Evolutionary conservation across 2,329 filamentous ascomycete genomes (phyloP).

Genomic region (Coccinonectria pachysandricola): DNA sequence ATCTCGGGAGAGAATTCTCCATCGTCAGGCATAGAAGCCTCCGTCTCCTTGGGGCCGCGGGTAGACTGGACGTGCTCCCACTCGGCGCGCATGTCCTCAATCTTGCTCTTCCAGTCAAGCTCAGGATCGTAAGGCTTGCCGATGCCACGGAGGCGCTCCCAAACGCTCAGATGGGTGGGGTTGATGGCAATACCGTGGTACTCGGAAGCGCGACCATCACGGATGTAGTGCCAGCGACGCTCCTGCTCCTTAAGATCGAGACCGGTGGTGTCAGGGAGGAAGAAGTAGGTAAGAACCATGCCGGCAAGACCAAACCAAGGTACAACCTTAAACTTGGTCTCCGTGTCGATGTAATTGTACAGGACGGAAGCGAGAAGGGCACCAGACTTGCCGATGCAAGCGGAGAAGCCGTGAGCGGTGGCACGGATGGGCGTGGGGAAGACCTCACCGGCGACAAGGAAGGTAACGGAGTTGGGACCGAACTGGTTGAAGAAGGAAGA

Average conservation of each 20-base stretch:
- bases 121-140: conserved; percentile 77
- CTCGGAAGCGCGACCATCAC: conserved; percentile 62
- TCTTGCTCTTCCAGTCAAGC: conserved; percentile 72
- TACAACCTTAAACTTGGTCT: conserved; percentile 81
- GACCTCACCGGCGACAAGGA: conserved; percentile 93
- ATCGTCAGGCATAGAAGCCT: conserved; percentile 30
- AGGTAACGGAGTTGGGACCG: conserved; percentile 90
- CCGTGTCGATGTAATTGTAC: conserved; percentile 87
- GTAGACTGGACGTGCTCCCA: conserved; percentile 44
- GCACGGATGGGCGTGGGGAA: conserved; percentile 90
- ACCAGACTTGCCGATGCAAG: conserved; percentile 79
- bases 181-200: conserved; percentile 94
- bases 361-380: conserved; percentile 78
- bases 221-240: conserved; percentile 82
- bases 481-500: conserved; percentile 99
- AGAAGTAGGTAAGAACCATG: conserved; percentile 71
- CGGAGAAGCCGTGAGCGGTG: conserved; percentile 90
- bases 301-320: conserved; percentile 91
- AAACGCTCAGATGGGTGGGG: conserved; percentile 75
- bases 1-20: conserved; percentile 44
- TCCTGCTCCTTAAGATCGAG: conserved; percentile 97
- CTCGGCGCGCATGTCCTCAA: conserved; percentile 65
- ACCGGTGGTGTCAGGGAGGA: conserved; percentile 93
- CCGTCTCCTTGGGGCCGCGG: conserved; percentile 38
- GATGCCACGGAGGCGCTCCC: conserved; percentile 71